A percentile compares a stretch with the other conserved stretches of the same genome.
phyloP scores from a whole-genome alignment of 2,329 filamentous ascomycete species.

The Penicillium brasilianum region DNA sequence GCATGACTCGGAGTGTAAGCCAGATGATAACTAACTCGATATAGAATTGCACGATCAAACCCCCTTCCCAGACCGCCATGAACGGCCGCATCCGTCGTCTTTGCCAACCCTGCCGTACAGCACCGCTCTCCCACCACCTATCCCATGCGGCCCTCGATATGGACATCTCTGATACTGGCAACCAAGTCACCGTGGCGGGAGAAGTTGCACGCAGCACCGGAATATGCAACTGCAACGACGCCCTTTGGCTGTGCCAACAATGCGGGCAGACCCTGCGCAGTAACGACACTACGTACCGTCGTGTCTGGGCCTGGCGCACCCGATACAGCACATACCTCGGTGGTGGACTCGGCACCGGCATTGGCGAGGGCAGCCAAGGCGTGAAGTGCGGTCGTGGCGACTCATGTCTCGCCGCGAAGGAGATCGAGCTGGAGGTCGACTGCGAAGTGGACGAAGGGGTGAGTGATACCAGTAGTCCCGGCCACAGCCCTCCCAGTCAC shows the following conservation, averaged over 20 bases:
- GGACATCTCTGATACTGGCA: constrained; percentile 37
- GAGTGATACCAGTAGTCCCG: constrained; percentile 28
- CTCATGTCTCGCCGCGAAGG: constrained; percentile 75
- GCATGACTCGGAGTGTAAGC: not conserved
- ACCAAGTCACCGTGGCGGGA: constrained; percentile 35
- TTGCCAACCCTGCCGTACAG: constrained; percentile 74
- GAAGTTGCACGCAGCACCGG: constrained; percentile 57
- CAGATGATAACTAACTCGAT: constrained; percentile 8
- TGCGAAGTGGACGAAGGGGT: constrained; percentile 75
- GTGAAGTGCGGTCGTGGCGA: constrained; percentile 82
- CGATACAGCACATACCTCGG: constrained; percentile 79
- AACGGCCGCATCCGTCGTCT: constrained; percentile 79
- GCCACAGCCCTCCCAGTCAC: constrained; percentile 26
- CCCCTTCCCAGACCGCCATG: constrained; percentile 69
- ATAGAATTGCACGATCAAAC: constrained; percentile 89
- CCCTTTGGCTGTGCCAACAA: constrained; percentile 82
- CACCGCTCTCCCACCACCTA: constrained; percentile 60
- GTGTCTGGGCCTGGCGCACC: constrained; percentile 87
- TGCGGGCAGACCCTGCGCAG: constrained; percentile 73
- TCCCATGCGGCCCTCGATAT: constrained; percentile 31
- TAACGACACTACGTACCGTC: constrained; percentile 62
- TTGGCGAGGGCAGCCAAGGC: constrained; percentile 85
- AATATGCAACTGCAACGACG: constrained; percentile 60
- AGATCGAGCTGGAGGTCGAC: constrained; percentile 82
- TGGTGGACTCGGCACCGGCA: constrained; percentile 79